Conservation (phyloP, 441 rosid genomes). For the Cnidoscolus chayamansa region DNA sequence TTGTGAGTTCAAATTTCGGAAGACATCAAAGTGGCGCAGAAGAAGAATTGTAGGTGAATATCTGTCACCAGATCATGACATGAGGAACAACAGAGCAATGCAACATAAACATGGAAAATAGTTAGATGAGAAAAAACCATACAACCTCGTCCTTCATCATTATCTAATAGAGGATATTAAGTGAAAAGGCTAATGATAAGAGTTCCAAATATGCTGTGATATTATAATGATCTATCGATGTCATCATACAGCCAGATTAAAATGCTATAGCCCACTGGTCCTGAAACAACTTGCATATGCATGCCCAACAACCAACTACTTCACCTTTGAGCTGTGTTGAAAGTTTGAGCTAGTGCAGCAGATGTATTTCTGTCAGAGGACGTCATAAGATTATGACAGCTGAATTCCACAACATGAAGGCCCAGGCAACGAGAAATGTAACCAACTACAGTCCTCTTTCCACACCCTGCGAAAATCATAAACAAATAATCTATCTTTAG, state of each 20-base stretch:
- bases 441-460: constrained; percentile 86
- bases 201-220: constrained; percentile 5
- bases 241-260: constrained; percentile 1
- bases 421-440: constrained; percentile 74
- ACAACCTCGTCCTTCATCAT: neutral
- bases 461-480: constrained; percentile 56
- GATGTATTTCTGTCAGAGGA: constrained; percentile 80
- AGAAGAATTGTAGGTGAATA: constrained; percentile 83
- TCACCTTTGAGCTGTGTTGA: constrained; percentile 83
- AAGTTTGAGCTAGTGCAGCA: constrained; percentile 74
- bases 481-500: constrained; percentile 12
- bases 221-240: neutral
- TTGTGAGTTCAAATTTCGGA: constrained; percentile 57
- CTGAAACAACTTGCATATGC: constrained; percentile 13
- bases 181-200: neutral
- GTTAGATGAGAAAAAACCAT: neutral
- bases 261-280: constrained; percentile 5
- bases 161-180: neutral
- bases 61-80: constrained; percentile 43
- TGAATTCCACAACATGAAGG: constrained; percentile 85
- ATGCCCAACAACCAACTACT: constrained; percentile 26
- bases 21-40: constrained; percentile 86
- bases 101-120: neutral
- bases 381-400: constrained; percentile 74
- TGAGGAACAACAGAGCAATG: constrained; percentile 20